phyloP scores from a whole-genome alignment of 352 stramenopile genomes.

The Globisporangium nunn region DNA sequence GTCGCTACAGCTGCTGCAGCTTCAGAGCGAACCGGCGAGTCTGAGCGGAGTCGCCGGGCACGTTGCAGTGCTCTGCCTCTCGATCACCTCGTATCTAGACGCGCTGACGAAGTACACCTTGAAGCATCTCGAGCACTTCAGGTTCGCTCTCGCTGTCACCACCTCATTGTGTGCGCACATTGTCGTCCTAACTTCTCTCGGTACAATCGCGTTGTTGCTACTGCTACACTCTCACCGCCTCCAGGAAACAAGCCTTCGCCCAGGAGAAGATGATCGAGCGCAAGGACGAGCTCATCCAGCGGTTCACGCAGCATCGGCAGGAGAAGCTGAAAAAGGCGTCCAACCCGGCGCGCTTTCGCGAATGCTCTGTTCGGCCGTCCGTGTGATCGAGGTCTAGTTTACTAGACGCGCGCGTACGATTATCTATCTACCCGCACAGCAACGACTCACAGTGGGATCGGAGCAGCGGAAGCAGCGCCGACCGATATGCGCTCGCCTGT shows the following conservation, averaged over 20 bases:
- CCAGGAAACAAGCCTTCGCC: constrained; percentile 27
- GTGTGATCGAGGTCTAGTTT: constrained; percentile 9
- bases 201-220: too few relatives aligned
- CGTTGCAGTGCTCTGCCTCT: constrained; percentile 19
- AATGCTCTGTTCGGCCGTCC: constrained; percentile 32
- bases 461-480: not conserved
- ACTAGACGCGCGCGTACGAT: not conserved
- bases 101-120: constrained; percentile 18
- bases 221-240: not conserved
- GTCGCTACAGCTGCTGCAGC: constrained; percentile 8
- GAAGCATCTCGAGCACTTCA: constrained; percentile 19
- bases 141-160: constrained; percentile 7
- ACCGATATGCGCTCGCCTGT: constrained; percentile 14
- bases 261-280: constrained; percentile 51
- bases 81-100: constrained; percentile 19
- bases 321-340: constrained; percentile 30
- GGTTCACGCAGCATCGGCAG: constrained; percentile 52
- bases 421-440: not conserved
- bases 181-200: too few relatives aligned
- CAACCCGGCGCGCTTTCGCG: constrained; percentile 32
- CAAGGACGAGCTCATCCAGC: constrained; percentile 48
- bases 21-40: constrained; percentile 9
- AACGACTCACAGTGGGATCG: not conserved
- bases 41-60: constrained; percentile 13
- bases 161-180: too few relatives aligned